Base-by-base conservation (phyloP, 2,329 filamentous ascomycete species). In the Pseudocercospora vitis region DNA sequence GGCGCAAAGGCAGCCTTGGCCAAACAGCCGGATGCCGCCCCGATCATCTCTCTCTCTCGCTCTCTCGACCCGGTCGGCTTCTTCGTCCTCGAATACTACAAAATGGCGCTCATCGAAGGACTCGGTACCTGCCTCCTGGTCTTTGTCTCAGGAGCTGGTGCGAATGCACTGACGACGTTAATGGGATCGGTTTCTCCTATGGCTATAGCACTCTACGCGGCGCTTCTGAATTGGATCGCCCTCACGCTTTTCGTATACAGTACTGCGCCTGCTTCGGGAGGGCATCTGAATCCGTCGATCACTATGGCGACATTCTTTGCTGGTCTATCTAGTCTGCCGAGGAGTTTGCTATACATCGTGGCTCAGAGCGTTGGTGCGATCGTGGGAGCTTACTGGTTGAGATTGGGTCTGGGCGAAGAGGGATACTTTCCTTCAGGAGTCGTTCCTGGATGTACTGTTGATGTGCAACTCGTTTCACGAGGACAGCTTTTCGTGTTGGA, bases 261-360 rank as follows among this genome's bases (percentile, higher is more conserved):
- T 7, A 74, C 76, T 11, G 75, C 72, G 3, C 74, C 78, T 0
- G 74, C 75, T 0, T 77, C 75, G 2, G 78, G 79, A 32, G 79
- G 75, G 1, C 79, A 82, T 60, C 65, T 82, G 51, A 82, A 79
- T 58, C 79, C 79, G 1, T 67, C 76, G 26, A 80, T 82, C 55
- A 81, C 78, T 0, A 73, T 81, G 42, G 72, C 76, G 2, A 79
- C 78, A 2, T 76, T 82, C 54, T 74, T 79, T 19, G 73, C 76
- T 1, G 74, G 78, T 0, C 67, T 81, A 9, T 76, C 75, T 16
- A 76, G 76, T 1, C 68, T 81, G 9, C 73, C 79, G 0, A 72
- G 79, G 50, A 72, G 73, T 12, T 62, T 79, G 0, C 53, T 81
- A 7, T 81, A 81, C 52, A 55, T 81, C 3, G 50, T 65, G 3